Evolutionary conservation across 371 early-diverging fungal species (phyloP).

Genomic region (Zychaea mexicana): DNA sequence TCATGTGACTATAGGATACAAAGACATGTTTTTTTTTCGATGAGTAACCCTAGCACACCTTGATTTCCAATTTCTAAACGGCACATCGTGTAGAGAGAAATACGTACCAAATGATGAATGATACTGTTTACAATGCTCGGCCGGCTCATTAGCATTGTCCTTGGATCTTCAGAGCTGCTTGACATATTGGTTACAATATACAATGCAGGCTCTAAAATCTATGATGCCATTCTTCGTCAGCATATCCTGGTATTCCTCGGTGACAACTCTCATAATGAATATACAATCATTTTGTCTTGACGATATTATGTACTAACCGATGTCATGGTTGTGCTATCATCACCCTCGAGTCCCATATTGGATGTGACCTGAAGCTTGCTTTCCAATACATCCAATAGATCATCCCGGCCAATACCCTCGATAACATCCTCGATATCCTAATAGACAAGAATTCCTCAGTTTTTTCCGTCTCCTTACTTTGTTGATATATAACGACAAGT

Average conservation of each 20-base stretch:
- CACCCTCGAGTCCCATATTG: slow-evolving; percentile 38
- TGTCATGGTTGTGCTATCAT: slow-evolving; percentile 20
- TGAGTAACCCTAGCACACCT: too few species aligned
- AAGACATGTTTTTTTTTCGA: neutral
- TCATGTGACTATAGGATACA: slow-evolving; percentile 55
- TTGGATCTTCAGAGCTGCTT: slow-evolving; percentile 71
- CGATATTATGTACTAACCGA: slow-evolving; percentile 18
- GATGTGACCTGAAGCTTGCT: slow-evolving; percentile 56
- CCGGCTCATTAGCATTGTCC: slow-evolving; percentile 63
- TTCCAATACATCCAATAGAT: slow-evolving; percentile 68
- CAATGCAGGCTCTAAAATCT: slow-evolving; percentile 45
- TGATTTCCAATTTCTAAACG: too few species aligned
- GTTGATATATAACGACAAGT: neutral
- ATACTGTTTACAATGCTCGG: slow-evolving; percentile 57
- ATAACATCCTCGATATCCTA: slow-evolving; percentile 74
- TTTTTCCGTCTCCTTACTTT: neutral
- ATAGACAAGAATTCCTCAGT: neutral
- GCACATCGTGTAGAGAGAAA: neutral
- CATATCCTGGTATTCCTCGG: too few species aligned
- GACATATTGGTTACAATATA: slow-evolving; percentile 80
- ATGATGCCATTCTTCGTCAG: too few species aligned
- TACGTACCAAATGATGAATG: slow-evolving; percentile 59
- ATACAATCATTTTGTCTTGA: too few species aligned
- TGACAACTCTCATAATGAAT: too few species aligned
- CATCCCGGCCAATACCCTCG: slow-evolving; percentile 67